phyloP scores from a whole-genome alignment of 169 alveolate species.

The Plasmodium fragile region DNA sequence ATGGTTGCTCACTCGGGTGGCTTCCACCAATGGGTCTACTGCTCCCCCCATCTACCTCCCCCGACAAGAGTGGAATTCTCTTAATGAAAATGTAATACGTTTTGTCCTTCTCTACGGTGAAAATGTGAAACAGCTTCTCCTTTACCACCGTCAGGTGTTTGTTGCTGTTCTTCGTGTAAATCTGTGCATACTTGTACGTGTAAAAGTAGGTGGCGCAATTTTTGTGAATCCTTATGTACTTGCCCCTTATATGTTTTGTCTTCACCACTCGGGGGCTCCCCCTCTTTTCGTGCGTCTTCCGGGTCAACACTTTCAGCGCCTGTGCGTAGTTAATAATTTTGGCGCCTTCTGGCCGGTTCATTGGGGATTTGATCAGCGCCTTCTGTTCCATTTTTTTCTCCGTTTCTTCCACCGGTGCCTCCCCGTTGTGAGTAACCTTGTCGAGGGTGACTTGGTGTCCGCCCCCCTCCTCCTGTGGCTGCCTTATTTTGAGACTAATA shows the following conservation, averaged over 20 bases:
- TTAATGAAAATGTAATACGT: constrained; percentile 39
- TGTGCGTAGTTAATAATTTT: not conserved
- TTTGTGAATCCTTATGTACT: constrained; percentile 23
- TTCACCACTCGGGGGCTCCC: not conserved
- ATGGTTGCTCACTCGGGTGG: not conserved
- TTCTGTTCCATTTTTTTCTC: not conserved
- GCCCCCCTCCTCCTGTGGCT: not conserved
- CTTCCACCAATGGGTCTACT: not conserved
- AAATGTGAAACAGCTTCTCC: constrained; percentile 29
- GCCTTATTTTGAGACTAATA: constrained; percentile 12
- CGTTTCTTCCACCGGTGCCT: not conserved
- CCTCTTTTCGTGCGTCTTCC: not conserved
- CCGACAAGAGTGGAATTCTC: not conserved
- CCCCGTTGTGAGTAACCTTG: too few relatives aligned
- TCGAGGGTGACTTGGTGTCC: not conserved
- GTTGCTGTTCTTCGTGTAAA: not conserved
- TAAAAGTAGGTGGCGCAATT: constrained; percentile 34
- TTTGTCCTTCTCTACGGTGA: constrained; percentile 30
- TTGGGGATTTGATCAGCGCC: not conserved
- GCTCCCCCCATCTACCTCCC: not conserved
- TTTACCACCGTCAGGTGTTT: not conserved
- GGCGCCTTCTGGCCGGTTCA: not conserved
- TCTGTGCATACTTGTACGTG: constrained; percentile 12
- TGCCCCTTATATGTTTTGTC: constrained; percentile 29
- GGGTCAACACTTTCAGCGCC: not conserved